Conservation (phyloP, 164 flowering plant genomes). For the Hamamelis virginiana region DNA sequence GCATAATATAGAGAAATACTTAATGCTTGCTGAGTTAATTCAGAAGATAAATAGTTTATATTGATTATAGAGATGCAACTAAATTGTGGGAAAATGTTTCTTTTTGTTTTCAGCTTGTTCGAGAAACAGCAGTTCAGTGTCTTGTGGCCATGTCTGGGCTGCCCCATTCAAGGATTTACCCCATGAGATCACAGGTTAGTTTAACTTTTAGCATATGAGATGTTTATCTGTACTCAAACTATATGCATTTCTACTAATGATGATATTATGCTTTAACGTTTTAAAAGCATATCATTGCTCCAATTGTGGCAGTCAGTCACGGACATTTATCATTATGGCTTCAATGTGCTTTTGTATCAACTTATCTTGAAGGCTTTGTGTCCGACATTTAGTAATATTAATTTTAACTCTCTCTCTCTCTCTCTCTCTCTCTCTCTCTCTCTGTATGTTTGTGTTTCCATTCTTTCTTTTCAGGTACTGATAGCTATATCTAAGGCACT, state of each 20-base stretch:
- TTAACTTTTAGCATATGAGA: too few species aligned
- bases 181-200: conserved; percentile 70
- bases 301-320: neutral
- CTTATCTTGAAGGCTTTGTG: too few species aligned
- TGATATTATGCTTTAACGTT: neutral
- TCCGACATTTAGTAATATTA: too few species aligned
- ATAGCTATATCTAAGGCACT: conserved; percentile 60
- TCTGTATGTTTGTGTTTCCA: neutral
- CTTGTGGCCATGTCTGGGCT: conserved; percentile 71
- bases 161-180: conserved; percentile 72
- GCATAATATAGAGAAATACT: neutral
- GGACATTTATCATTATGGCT: too few species aligned
- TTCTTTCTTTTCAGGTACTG: conserved; percentile 51
- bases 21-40: neutral
- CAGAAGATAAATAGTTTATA: neutral
- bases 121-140: conserved; percentile 95
- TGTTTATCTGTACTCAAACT: too few species aligned
- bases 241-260: neutral
- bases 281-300: neutral
- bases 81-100: neutral
- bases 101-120: conserved; percentile 57
- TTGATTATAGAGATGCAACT: neutral
- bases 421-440: too few species aligned
- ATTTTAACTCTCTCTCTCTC: too few species aligned
- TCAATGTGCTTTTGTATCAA: too few species aligned